A percentile compares a stretch with the other conserved stretches of the same genome.
These are phyloP conservation scores for Bruguiera sexangula DNA, from an alignment of 345 rosid genomes.

Conservation along the genomic window DNA sequence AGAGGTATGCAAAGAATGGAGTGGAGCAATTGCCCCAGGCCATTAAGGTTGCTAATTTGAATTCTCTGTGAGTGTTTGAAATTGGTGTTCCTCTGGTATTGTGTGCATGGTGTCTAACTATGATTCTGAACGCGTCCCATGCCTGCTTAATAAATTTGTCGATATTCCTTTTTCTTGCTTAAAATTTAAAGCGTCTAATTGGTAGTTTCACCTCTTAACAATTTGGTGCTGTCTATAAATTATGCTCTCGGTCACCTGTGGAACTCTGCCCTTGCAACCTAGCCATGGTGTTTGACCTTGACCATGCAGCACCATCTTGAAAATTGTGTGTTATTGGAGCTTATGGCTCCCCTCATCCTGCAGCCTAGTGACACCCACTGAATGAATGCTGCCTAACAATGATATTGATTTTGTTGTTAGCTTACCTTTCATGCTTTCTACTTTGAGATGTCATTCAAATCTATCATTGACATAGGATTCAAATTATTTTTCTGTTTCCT, in stretches of 20 bases:
- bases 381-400: background rate
- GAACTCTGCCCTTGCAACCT: background rate
- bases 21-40: conserved; percentile 75
- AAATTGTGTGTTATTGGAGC: background rate
- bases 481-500: conserved; percentile 2
- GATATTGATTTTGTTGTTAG: background rate
- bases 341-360: background rate
- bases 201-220: background rate
- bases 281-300: background rate
- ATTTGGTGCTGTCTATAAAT: background rate
- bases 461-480: conserved; percentile 1
- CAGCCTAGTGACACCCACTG: background rate
- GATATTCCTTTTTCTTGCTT: no score
- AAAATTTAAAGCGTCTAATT: no score
- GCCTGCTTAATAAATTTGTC: background rate
- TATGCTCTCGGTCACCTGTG: background rate
- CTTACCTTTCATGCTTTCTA: background rate
- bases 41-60: conserved; percentile 57
- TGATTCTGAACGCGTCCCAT: background rate
- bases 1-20: conserved; percentile 45
- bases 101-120: background rate
- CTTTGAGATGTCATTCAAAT: background rate
- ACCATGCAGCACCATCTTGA: background rate
- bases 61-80: conserved; percentile 17
- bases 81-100: background rate